Conservation (phyloP, 2,329 filamentous ascomycete species). For the Plenodomus tracheiphilus region DNA sequence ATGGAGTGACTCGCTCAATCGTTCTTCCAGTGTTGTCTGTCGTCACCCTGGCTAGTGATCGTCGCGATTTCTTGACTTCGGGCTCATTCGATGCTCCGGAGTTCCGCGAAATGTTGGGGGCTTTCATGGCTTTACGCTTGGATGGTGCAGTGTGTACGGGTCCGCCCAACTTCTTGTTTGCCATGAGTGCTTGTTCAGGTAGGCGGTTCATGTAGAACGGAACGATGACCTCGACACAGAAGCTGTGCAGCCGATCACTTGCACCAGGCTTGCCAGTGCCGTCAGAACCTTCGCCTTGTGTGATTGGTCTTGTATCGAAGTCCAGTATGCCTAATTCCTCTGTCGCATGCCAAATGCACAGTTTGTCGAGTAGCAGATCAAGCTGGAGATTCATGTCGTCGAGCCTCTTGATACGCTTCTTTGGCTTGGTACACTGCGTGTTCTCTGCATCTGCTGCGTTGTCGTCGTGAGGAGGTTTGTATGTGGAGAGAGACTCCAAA, state of each 20-base stretch:
- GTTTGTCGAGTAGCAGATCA: constrained; percentile 74
- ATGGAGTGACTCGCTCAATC: constrained; percentile 60
- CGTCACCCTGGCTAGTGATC: constrained; percentile 64
- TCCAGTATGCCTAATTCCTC: constrained; percentile 57
- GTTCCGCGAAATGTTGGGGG: constrained; percentile 38
- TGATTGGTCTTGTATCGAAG: constrained; percentile 33
- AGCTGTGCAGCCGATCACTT: constrained; percentile 70
- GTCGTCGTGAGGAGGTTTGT: constrained; percentile 35
- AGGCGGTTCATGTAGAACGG: constrained; percentile 81
- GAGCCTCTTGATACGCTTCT: constrained; percentile 60
- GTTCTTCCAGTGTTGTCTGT: constrained; percentile 58
- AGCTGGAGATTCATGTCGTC: constrained; percentile 68
- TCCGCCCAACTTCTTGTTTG: constrained; percentile 77
- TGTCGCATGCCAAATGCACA: constrained; percentile 84
- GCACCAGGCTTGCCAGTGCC: constrained; percentile 23
- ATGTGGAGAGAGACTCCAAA: constrained; percentile 57
- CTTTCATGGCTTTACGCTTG: constrained; percentile 53
- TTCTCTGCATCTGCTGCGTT: constrained; percentile 15
- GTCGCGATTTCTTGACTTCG: constrained; percentile 48
- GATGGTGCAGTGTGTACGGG: constrained; percentile 64
- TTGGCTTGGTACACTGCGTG: constrained; percentile 28
- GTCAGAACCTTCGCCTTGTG: constrained; percentile 27
- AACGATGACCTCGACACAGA: constrained; percentile 78
- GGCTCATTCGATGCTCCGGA: constrained; percentile 45
- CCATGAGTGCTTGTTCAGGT: constrained; percentile 69